phyloP scores from a whole-genome alignment of 345 rosid species.

The Eucalyptus marginata region DNA sequence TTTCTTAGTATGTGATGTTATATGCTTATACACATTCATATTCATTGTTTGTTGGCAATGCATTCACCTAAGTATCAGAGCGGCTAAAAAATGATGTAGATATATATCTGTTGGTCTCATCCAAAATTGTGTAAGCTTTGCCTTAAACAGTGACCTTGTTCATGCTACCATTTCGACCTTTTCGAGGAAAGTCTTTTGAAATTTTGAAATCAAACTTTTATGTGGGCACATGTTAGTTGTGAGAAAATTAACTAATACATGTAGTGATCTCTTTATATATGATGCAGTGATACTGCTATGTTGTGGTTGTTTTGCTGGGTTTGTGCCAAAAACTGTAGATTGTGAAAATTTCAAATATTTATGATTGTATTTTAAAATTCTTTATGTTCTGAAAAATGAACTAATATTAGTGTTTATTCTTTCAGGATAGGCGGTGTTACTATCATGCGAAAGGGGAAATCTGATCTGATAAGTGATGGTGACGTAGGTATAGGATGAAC shows the following conservation, averaged over 20 bases:
- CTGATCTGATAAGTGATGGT: conserved; percentile 77
- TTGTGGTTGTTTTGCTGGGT: background rate
- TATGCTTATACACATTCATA: background rate
- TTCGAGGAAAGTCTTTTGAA: background rate
- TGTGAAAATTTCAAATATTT: background rate
- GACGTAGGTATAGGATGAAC: conserved; percentile 37
- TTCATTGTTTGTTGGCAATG: background rate
- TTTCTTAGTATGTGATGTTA: background rate
- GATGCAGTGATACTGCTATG: background rate
- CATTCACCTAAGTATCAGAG: background rate
- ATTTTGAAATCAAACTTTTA: background rate
- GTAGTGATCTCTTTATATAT: background rate
- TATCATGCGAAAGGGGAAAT: conserved; percentile 72
- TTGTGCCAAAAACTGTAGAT: background rate
- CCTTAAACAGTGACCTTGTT: background rate
- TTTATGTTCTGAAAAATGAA: background rate
- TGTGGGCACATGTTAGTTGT: background rate
- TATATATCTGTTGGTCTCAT: background rate
- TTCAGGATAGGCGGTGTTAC: conserved; percentile 88
- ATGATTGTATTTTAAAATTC: background rate
- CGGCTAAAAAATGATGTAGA: background rate
- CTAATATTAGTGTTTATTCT: background rate
- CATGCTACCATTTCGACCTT: background rate
- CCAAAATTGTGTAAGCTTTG: background rate
- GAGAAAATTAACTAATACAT: background rate